Evolutionary conservation across 169 alveolate species (phyloP), one percentile per base, ranked within the genome.

Genomic region (Eimeria necatrix): DNA sequence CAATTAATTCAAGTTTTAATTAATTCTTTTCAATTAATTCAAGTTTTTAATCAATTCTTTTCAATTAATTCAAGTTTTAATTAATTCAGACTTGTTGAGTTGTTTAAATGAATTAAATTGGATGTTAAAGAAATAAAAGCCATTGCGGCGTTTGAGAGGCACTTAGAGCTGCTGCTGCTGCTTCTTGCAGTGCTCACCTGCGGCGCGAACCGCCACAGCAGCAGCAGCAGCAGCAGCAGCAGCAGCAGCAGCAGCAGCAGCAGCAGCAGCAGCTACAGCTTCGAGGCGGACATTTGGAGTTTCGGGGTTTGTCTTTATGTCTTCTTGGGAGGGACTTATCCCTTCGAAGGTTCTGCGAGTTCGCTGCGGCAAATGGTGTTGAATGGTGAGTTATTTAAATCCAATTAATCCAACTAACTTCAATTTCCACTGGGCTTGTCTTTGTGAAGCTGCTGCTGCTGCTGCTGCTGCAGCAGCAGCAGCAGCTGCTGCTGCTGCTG

Each of bases 291-390:
- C 76, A 26, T 90, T 18, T 90, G 95, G 95, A 74, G 93, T 22
- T 61, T 94, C 24, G 96, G 96, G 12, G 92, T 80, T n/a, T 60
- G 90, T 51, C 68, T 94, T 22, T 94, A 71, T 87, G 94, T 94
- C 10, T 60, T 94, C 89, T 61, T 94, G 10, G 94, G 94, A 1
- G 96, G 96, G 26, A 68, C 83, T 8, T 94, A 94, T 41, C 96
- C 96, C 76, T 94, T 94, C 56, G 96, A 94, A 10, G 95, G 78
- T 0, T 16, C 78, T 14, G 32, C 32, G n/a, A n/a, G 78, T 68
- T 10, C 78, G 32, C n/a, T 68, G n/a, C 78, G n/a, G 78, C 78
- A 68, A n/a, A 12, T 68, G 78, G 78, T 68, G 12, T 68, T 68
- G 5, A 68, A 68, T n/a, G 78, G 78, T 68, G 78, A 68, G 78